Evolutionary conservation across 2,329 filamentous ascomycete genomes (phyloP).

Genomic region (Bisporella sp.): DNA sequence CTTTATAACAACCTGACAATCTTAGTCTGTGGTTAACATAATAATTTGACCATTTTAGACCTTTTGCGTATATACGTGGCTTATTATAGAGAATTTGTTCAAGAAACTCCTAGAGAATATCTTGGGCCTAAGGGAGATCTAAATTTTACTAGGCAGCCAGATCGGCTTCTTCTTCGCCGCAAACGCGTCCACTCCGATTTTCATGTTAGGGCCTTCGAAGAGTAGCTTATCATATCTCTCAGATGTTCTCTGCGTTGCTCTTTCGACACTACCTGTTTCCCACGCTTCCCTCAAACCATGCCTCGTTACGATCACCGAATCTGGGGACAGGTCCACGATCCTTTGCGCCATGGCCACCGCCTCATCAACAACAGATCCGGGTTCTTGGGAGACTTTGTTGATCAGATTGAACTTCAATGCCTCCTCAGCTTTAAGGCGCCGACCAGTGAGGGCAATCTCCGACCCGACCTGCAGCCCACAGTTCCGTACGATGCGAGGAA

Average conservation of each 20-base stretch:
- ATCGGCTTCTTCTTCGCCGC: conserved; percentile 63
- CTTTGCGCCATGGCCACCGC: conserved; percentile 54
- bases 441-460: conserved; percentile 63
- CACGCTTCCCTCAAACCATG: conserved; percentile 56
- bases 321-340: conserved; percentile 61
- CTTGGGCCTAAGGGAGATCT: background rate
- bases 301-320: conserved; percentile 59
- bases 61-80: no score
- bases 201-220: conserved; percentile 62
- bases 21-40: no score
- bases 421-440: conserved; percentile 51
- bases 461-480: conserved; percentile 61
- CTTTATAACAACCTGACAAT: no score
- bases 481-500: conserved; percentile 58
- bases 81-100: no score
- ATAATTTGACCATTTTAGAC: no score
- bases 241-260: conserved; percentile 50
- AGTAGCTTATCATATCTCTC: conserved; percentile 48
- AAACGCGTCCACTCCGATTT: conserved; percentile 51
- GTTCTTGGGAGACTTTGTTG: conserved; percentile 50
- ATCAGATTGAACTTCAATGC: conserved; percentile 58
- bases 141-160: conserved; percentile 60
- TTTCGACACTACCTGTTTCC: conserved; percentile 54
- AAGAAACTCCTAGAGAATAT: no score
- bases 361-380: conserved; percentile 40